A percentile compares a stretch with the other conserved stretches of the same genome.
These are phyloP conservation scores for Starmerella apis DNA, from an alignment of 805 yeast genomes.

Conservation along the genomic window DNA sequence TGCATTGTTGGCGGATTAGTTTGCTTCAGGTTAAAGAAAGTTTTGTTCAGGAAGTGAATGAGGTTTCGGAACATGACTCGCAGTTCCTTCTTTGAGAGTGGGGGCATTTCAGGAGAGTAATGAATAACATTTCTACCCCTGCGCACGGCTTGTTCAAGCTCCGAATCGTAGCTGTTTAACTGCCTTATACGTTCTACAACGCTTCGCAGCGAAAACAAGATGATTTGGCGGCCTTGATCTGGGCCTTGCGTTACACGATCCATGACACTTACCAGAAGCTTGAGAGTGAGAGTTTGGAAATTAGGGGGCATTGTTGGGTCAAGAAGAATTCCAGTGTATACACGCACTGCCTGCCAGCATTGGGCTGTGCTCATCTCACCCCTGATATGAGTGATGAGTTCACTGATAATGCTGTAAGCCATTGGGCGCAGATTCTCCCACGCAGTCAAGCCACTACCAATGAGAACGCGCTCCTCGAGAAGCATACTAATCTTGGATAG, in stretches of 20 bases:
- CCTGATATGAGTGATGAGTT: slow-evolving; percentile 84
- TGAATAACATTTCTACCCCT: slow-evolving; percentile 34
- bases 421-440: slow-evolving; percentile 82
- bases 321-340: slow-evolving; percentile 68
- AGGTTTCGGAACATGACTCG: slow-evolving; percentile 77
- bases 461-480: slow-evolving; percentile 74
- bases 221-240: slow-evolving; percentile 69
- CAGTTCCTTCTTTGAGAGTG: slow-evolving; percentile 76
- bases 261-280: slow-evolving; percentile 71
- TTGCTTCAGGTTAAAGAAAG: slow-evolving; percentile 75
- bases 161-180: slow-evolving; percentile 42
- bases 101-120: slow-evolving; percentile 40
- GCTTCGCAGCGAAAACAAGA: slow-evolving; percentile 77
- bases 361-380: slow-evolving; percentile 70
- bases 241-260: slow-evolving; percentile 79
- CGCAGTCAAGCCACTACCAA: slow-evolving; percentile 88
- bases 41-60: slow-evolving; percentile 80
- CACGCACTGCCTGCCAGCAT: slow-evolving; percentile 74
- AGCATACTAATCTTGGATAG: slow-evolving; percentile 75
- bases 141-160: slow-evolving; percentile 36
- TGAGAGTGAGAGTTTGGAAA: slow-evolving; percentile 95
- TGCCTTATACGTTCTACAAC: slow-evolving; percentile 72
- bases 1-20: slow-evolving; percentile 73
- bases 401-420: slow-evolving; percentile 93
- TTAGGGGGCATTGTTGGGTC: slow-evolving; percentile 76